Percentiles rank a stretch among this genome's conserved stretches.
phyloP scores from a whole-genome alignment of 441 rosid species.

The Daphne laureola region DNA sequence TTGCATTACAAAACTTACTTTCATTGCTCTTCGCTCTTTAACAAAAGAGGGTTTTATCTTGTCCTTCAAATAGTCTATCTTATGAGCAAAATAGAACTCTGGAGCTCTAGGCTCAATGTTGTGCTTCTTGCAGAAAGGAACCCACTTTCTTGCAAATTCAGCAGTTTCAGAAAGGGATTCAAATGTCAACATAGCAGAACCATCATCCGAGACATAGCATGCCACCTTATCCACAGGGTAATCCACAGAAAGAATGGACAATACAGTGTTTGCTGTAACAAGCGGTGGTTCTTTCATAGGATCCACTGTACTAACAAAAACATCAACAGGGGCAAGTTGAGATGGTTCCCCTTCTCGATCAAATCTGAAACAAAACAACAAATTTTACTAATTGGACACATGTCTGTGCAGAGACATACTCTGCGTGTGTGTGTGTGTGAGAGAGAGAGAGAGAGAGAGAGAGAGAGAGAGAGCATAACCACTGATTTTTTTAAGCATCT shows the following conservation, averaged over 20 bases:
- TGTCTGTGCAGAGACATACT: neutral
- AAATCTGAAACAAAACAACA: constrained; percentile 41
- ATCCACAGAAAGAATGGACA: constrained; percentile 92
- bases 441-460: neutral
- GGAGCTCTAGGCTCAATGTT: constrained; percentile 96
- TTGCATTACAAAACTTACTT: constrained; percentile 33
- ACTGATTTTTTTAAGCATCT: constrained; percentile 5
- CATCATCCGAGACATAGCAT: constrained; percentile 96
- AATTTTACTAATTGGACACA: constrained; percentile 6
- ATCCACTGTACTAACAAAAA: constrained; percentile 99
- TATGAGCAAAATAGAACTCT: constrained; percentile 93
- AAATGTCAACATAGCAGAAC: constrained; percentile 95
- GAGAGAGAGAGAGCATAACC: constrained; percentile 1
- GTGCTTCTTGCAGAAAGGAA: constrained; percentile 97
- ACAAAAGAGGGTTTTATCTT: constrained; percentile 96
- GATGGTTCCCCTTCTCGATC: constrained; percentile 98
- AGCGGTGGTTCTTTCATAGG: constrained; percentile 97
- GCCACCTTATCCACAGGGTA: constrained; percentile 98
- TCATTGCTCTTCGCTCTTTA: constrained; percentile 96
- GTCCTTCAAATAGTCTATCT: constrained; percentile 96
- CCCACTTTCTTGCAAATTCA: constrained; percentile 97
- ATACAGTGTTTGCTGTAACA: constrained; percentile 89
- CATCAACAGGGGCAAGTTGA: constrained; percentile 81
- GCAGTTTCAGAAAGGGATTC: constrained; percentile 98
- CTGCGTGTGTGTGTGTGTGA: too few relatives aligned